Evolutionary conservation across 2,329 filamentous ascomycete species (phyloP), one percentile per base, ranked within the genome.

Genomic region (Calonectria leucothoes): DNA sequence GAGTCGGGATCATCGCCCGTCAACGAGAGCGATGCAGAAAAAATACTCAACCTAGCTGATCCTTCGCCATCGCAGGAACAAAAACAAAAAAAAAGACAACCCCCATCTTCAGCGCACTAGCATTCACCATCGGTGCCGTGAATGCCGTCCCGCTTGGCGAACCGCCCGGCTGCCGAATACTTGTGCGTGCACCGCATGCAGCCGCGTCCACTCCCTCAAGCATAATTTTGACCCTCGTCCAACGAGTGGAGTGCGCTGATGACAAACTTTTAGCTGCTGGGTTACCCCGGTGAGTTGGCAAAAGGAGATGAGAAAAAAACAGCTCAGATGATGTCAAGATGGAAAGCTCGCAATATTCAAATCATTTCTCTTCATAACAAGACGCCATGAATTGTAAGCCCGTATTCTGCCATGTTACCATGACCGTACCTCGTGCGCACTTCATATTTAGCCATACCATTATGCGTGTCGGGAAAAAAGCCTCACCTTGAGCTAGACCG

Each of bases 171-270:
- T 45, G 10, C 42, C 42, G 42, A 45, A 17, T 10, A 45, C 23
- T 23, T 45, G 12, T 20, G n/a, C 33, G 55, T 12, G n/a, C 33
- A 17, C 14, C 14, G 33, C 23, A 23, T 27, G 55, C 31, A 25
- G 31, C 14, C 14, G 55, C 42, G 33, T 15, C 55, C 33, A 23
- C n/a, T 20, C 20, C 23, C 55, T 61, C 55, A 61, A 61, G 55
- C 55, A 61, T 61, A 61, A 61, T 61, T 61, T 61, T n/a, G 37
- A 61, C 55, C 55, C 55, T 39, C 55, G 55, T 37, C 42, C 42
- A 45, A 39, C 31, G 4, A 61, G 55, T 61, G 55, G 55, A 61
- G 55, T 59, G 55, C 33, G 33, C 7, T 6, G 15, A 7, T 35
- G 11, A 61, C 55, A 39, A 61, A 61, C 6, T 39, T 55, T 61